These are phyloP conservation scores for Isoetes taiwanensis DNA, from an alignment of 75 land plant species.

Conservation along the genomic window DNA sequence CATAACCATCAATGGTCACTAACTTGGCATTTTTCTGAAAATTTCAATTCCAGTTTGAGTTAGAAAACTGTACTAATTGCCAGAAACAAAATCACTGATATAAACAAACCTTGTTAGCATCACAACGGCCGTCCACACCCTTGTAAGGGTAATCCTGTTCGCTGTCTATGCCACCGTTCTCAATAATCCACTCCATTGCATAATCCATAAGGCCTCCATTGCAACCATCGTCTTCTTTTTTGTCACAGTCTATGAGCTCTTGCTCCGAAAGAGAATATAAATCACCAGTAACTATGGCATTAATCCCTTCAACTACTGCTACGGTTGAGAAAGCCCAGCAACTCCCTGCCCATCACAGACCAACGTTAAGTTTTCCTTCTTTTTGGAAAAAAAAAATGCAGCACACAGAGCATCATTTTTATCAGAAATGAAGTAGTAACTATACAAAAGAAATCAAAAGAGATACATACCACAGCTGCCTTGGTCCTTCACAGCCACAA, in stretches of 20 bases:
- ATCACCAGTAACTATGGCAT: constrained; percentile 31
- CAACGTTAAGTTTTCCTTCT: too few relatives aligned
- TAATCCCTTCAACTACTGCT: constrained; percentile 45
- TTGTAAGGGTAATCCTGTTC: constrained; percentile 44
- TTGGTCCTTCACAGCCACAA: background rate
- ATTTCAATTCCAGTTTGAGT: background rate
- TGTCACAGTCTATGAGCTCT: constrained; percentile 55
- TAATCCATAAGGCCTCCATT: constrained; percentile 59
- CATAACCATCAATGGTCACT: constrained; percentile 50
- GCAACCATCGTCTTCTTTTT: constrained; percentile 32
- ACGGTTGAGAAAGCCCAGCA: constrained; percentile 56
- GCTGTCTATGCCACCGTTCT: constrained; percentile 46
- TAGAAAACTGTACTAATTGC: background rate
- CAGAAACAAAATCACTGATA: background rate
- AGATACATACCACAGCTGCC: constrained; percentile 2
- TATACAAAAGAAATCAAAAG: too few relatives aligned
- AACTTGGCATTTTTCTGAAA: constrained; percentile 57
- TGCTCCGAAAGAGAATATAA: constrained; percentile 48
- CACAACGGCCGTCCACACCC: constrained; percentile 42
- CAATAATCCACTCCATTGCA: constrained; percentile 38
- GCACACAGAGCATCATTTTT: too few relatives aligned
- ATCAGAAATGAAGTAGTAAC: too few relatives aligned
- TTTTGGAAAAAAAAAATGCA: too few relatives aligned
- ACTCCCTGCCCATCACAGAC: too few relatives aligned
- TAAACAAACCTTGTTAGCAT: constrained; percentile 27